phyloP scores from a whole-genome alignment of 495 filamentous ascomycete genomes.

The Penicillium maclennaniae region DNA sequence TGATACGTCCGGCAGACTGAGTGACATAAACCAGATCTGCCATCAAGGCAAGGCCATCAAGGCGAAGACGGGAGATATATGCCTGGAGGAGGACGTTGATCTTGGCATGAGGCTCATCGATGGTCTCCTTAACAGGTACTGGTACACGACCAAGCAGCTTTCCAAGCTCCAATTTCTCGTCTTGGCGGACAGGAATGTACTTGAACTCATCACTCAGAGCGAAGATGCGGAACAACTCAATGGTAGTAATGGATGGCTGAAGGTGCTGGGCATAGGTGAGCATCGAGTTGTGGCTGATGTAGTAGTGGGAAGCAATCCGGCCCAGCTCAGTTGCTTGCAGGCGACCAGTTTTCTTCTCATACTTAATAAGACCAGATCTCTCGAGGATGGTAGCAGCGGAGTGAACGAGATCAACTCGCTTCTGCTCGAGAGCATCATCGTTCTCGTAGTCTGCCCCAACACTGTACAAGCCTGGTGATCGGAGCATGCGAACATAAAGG shows the following conservation, averaged over 20 bases:
- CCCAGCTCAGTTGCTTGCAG: conserved; percentile 91
- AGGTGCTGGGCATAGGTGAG: conserved; percentile 92
- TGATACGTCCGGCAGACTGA: conserved; percentile 93
- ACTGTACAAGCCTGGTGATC: conserved; percentile 91
- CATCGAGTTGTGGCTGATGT: conserved; percentile 96
- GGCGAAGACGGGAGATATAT: conserved; percentile 89
- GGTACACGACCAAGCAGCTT: conserved; percentile 88
- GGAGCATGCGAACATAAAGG: conserved; percentile 95
- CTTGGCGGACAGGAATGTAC: conserved; percentile 95
- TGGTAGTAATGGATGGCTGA: conserved; percentile 82
- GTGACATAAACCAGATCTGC: conserved; percentile 98
- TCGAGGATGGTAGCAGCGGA: conserved; percentile 87
- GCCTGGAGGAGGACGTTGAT: conserved; percentile 99
- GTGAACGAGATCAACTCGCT: conserved; percentile 92
- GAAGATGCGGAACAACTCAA: conserved; percentile 98
- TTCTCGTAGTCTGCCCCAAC: conserved; percentile 94
- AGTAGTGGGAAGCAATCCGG: conserved; percentile 94
- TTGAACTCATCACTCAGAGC: conserved; percentile 98
- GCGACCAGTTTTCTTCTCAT: conserved; percentile 89
- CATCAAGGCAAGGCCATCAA: conserved; percentile 94
- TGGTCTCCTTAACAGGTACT: conserved; percentile 93
- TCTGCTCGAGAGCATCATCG: conserved; percentile 88
- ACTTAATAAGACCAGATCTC: conserved; percentile 83
- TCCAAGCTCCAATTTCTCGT: conserved; percentile 93
- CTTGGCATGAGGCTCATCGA: conserved; percentile 95